Percentiles rank a stretch among this genome's conserved stretches.
Conservation (phyloP, 2,329 filamentous ascomycete genomes). For the Trichoderma sp. region DNA sequence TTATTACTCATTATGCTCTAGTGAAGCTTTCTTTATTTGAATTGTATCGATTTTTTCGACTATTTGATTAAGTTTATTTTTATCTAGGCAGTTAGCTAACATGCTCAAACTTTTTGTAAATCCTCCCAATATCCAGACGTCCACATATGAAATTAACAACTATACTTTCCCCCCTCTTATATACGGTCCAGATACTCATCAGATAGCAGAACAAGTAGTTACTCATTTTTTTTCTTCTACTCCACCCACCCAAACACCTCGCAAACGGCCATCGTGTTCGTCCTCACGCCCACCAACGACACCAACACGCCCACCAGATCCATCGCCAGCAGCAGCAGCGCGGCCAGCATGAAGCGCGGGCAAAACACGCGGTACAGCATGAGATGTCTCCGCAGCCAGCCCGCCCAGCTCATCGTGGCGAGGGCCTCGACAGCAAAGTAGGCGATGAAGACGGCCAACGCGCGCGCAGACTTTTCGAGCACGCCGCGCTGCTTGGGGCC, state of each 20-base stretch:
- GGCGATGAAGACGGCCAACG: slow-evolving; percentile 71
- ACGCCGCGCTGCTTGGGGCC: slow-evolving; percentile 70
- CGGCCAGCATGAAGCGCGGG: slow-evolving; percentile 86
- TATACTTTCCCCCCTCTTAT: background rate
- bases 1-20: background rate
- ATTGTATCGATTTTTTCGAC: background rate
- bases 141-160: background rate
- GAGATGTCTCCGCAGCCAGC: slow-evolving; percentile 81
- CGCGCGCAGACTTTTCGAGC: slow-evolving; percentile 69
- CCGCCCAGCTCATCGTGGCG: slow-evolving; percentile 88
- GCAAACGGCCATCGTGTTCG: slow-evolving; percentile 74
- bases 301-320: slow-evolving; percentile 74
- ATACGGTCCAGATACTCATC: background rate
- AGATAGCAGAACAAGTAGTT: background rate
- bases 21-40: background rate
- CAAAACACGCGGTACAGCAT: slow-evolving; percentile 96
- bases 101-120: slow-evolving; percentile 12
- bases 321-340: slow-evolving; percentile 69
- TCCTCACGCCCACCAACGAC: slow-evolving; percentile 71
- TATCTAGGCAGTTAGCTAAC: background rate
- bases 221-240: slow-evolving; percentile 30
- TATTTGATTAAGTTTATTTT: background rate
- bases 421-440: slow-evolving; percentile 83
- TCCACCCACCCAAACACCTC: slow-evolving; percentile 86
- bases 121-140: background rate